Percentiles rank a stretch among this genome's conserved stretches.
These are phyloP conservation scores for Picea abies DNA, from an alignment of 83 land plant species.

Conservation along the genomic window DNA sequence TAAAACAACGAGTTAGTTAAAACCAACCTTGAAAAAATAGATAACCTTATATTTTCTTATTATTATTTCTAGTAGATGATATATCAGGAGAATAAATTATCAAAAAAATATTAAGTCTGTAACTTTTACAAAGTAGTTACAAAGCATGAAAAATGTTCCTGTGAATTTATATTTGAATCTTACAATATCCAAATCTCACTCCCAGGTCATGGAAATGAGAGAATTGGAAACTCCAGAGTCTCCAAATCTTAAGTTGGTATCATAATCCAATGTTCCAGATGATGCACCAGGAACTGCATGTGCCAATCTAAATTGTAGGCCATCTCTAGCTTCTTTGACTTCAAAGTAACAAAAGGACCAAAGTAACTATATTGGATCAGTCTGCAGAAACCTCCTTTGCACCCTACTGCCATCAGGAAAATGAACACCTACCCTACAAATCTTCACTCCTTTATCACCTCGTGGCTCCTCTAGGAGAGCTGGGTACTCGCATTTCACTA, in stretches of 20 bases:
- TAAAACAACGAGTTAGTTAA: too few relatives aligned
- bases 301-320: slow-evolving; percentile 49
- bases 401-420: slow-evolving; percentile 86
- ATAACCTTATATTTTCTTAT: too few relatives aligned
- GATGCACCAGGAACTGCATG: slow-evolving; percentile 68
- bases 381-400: slow-evolving; percentile 64
- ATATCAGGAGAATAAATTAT: too few relatives aligned
- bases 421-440: slow-evolving; percentile 81
- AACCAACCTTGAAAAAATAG: too few relatives aligned
- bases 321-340: slow-evolving; percentile 36
- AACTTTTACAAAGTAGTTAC: too few relatives aligned
- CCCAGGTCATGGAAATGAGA: slow-evolving; percentile 69
- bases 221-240: slow-evolving; percentile 68
- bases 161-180: too few relatives aligned
- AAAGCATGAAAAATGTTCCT: too few relatives aligned
- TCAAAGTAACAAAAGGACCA: slow-evolving; percentile 76
- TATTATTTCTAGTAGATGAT: too few relatives aligned
- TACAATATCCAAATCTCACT: slow-evolving; percentile 24
- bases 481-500: slow-evolving; percentile 42
- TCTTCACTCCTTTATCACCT: slow-evolving; percentile 35
- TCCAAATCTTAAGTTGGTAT: slow-evolving; percentile 39
- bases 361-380: slow-evolving; percentile 74
- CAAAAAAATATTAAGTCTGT: too few relatives aligned
- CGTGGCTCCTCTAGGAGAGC: slow-evolving; percentile 84
- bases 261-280: slow-evolving; percentile 28